Evolutionary conservation across 1,284 basidiomycete genomes (phyloP).

Genomic region (Ustilago cynodontis): DNA sequence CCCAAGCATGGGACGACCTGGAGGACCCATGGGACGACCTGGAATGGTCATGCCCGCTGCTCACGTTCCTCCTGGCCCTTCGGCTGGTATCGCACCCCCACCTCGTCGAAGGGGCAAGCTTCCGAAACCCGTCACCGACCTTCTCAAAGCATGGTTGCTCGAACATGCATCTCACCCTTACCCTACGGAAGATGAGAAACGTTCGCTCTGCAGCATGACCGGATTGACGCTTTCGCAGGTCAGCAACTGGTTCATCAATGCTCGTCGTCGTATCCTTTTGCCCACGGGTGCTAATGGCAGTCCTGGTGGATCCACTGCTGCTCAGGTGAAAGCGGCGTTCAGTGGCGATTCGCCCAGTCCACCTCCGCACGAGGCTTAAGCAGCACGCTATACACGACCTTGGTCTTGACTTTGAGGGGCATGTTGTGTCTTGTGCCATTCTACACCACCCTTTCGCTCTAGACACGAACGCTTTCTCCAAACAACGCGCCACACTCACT

Average conservation of each 20-base stretch:
- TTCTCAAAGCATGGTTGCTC: slow-evolving; percentile 89
- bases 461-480: background rate
- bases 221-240: slow-evolving; percentile 88
- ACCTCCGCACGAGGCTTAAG: slow-evolving; percentile 8
- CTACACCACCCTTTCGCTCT: background rate
- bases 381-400: no score
- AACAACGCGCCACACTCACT: background rate
- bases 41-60: slow-evolving; percentile 25
- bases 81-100: slow-evolving; percentile 46
- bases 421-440: no score
- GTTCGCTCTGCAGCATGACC: slow-evolving; percentile 84
- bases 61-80: slow-evolving; percentile 49
- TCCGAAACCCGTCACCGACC: slow-evolving; percentile 88
- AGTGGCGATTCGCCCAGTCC: slow-evolving; percentile 35
- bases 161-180: slow-evolving; percentile 89
- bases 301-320: slow-evolving; percentile 39
- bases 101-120: slow-evolving; percentile 80
- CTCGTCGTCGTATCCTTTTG: slow-evolving; percentile 60
- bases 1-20: slow-evolving; percentile 19
- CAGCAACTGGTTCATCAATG: slow-evolving; percentile 68
- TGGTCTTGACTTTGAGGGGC: background rate
- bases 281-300: slow-evolving; percentile 51
- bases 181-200: slow-evolving; percentile 90
- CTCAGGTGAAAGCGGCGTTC: slow-evolving; percentile 49
- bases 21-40: slow-evolving; percentile 28